Percentiles rank a stretch among this genome's conserved stretches.
phyloP scores from a whole-genome alignment of 208 protist species.

The Trypanosoma vivax region DNA sequence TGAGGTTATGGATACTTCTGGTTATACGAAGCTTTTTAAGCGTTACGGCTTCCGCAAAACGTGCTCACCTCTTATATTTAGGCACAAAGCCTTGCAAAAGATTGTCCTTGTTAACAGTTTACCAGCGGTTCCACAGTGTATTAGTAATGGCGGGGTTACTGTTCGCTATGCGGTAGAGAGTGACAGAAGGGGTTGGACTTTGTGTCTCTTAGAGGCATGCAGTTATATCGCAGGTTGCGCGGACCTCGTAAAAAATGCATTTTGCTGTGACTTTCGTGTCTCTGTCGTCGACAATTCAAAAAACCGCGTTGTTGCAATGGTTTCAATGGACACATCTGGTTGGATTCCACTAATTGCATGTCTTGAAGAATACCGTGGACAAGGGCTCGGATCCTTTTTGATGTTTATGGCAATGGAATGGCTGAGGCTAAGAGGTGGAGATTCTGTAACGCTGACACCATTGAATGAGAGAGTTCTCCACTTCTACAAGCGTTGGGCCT shows the following conservation, averaged over 20 bases:
- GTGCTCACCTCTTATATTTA: neutral
- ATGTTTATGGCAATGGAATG: constrained; percentile 49
- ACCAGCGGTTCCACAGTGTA: constrained; percentile 3
- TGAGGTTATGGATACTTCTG: constrained; percentile 2
- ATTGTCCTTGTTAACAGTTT: neutral
- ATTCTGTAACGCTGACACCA: constrained; percentile 24
- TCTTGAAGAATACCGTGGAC: constrained; percentile 14
- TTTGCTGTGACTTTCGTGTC: constrained; percentile 25
- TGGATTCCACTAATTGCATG: constrained; percentile 38
- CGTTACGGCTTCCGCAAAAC: constrained; percentile 1
- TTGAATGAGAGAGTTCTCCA: constrained; percentile 11
- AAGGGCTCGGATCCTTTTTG: constrained; percentile 40
- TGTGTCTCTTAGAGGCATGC: constrained; percentile 20
- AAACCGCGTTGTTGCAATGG: constrained; percentile 21
- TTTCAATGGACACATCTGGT: constrained; percentile 23
- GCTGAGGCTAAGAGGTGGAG: constrained; percentile 11
- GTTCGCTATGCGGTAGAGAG: constrained; percentile 11
- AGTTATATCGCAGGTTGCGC: constrained; percentile 32
- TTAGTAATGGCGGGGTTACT: constrained; percentile 2
- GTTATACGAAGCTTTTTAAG: constrained; percentile 7
- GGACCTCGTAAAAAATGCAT: constrained; percentile 17
- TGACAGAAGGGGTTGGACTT: constrained; percentile 20
- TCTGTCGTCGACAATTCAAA: constrained; percentile 12
- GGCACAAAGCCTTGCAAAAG: constrained; percentile 2
- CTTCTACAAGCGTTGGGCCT: constrained; percentile 37